Percentiles rank a stretch among this genome's conserved stretches.
These are phyloP conservation scores for Fonsecaea erecta DNA, from an alignment of 2,329 filamentous ascomycete species.

Conservation along the genomic window DNA sequence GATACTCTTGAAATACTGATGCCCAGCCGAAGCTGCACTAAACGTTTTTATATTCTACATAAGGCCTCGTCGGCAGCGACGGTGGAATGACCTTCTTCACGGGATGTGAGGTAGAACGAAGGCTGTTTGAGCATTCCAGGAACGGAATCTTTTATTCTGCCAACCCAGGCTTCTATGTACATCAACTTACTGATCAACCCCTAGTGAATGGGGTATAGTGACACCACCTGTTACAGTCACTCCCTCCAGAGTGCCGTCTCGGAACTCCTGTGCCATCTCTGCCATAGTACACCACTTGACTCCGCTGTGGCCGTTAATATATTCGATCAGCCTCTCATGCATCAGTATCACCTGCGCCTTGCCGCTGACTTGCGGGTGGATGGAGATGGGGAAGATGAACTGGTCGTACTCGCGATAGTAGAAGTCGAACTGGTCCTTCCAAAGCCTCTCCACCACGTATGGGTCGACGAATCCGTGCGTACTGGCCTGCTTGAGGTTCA, in stretches of 20 bases:
- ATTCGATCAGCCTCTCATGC: conserved; percentile 54
- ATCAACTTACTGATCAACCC: no score
- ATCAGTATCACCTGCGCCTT: conserved; percentile 54
- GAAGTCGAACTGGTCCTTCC: conserved; percentile 55
- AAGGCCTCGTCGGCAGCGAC: no score
- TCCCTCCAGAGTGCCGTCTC: not conserved
- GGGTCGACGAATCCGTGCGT: conserved; percentile 40
- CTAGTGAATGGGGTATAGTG: no score
- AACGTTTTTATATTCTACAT: no score
- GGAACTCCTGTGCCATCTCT: conserved; percentile 56
- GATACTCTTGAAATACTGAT: no score
- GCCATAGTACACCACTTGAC: conserved; percentile 60
- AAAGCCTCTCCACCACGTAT: conserved; percentile 48
- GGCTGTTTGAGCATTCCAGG: no score
- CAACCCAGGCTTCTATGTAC: no score
- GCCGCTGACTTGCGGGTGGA: conserved; percentile 55
- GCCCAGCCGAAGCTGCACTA: no score
- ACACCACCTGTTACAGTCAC: no score
- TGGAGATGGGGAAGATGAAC: conserved; percentile 54
- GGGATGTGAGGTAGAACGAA: no score
- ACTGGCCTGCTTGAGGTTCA: conserved; percentile 40
- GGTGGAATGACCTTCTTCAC: no score
- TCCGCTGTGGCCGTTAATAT: conserved; percentile 52
- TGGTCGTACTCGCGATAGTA: conserved; percentile 51
- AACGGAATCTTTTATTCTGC: no score